phyloP scores from a whole-genome alignment of 177 flowering plant species.

The Vitis hybrid region DNA sequence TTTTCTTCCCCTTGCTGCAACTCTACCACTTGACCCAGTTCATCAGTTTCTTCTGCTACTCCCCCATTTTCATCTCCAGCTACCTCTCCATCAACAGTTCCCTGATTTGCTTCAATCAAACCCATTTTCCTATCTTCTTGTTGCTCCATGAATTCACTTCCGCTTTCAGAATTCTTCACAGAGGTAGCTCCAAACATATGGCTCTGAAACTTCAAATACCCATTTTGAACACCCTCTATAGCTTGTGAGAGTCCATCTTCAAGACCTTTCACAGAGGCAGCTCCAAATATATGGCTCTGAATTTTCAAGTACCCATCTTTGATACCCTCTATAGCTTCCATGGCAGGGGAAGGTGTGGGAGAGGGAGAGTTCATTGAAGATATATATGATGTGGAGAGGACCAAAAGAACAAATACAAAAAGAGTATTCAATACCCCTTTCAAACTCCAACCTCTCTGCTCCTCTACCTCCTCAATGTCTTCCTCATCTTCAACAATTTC shows the following conservation, averaged over 20 bases:
- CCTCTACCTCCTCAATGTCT: conserved; percentile 20
- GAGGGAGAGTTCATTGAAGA: conserved; percentile 40
- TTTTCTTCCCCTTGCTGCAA: not conserved
- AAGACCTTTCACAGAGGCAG: conserved; percentile 5
- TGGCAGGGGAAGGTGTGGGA: conserved; percentile 20
- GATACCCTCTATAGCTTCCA: conserved; percentile 12
- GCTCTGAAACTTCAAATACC: conserved; percentile 14
- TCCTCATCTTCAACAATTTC: conserved; percentile 5
- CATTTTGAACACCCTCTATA: conserved; percentile 14
- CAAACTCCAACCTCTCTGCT: conserved; percentile 23
- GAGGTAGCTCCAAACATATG: conserved; percentile 1
- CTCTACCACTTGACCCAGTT: conserved; percentile 8
- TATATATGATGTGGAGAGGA: conserved; percentile 27
- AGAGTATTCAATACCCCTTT: conserved; percentile 32
- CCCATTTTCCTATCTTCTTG: conserved; percentile 2
- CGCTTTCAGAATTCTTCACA: conserved; percentile 10
- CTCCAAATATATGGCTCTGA: conserved; percentile 11
- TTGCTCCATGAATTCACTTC: conserved; percentile 4
- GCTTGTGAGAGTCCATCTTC: conserved; percentile 13
- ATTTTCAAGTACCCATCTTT: conserved; percentile 17
- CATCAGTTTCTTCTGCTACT: conserved; percentile 2
- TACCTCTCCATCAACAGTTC: not conserved
- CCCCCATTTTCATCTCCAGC: not conserved
- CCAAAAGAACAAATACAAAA: conserved; percentile 30
- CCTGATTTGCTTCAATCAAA: not conserved